Evolutionary conservation across 179 eudicot genomes (phyloP).

Genomic region (Heliamphora pulchella): DNA sequence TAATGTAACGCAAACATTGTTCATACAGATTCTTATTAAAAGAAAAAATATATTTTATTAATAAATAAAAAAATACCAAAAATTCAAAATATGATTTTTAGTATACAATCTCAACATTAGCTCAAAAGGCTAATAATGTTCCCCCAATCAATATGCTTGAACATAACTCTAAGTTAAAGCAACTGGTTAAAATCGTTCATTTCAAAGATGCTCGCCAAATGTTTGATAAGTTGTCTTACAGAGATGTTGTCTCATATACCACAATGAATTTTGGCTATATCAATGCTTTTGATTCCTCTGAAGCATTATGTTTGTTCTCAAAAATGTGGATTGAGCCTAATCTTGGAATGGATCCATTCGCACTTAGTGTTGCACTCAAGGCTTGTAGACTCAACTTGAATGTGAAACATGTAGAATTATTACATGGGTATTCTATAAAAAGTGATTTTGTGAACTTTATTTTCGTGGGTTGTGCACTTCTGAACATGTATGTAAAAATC

Average conservation of each 20-base stretch:
- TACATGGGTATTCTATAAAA: slow-evolving; percentile 58
- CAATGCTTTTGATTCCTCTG: slow-evolving; percentile 29
- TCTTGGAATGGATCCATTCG: slow-evolving; percentile 33
- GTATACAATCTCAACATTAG: no score
- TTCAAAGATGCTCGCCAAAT: slow-evolving; percentile 17
- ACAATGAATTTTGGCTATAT: slow-evolving; percentile 38
- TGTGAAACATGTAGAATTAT: slow-evolving; percentile 35
- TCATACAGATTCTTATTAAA: no score
- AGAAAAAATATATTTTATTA: no score
- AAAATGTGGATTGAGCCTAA: slow-evolving; percentile 43
- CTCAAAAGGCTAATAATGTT: slow-evolving; percentile 17
- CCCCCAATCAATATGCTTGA: slow-evolving; percentile 21
- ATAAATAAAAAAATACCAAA: no score
- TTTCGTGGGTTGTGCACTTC: slow-evolving; percentile 72
- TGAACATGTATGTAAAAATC: slow-evolving; percentile 73
- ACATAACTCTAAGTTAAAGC: slow-evolving; percentile 39
- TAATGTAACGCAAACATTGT: no score
- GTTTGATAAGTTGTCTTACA: slow-evolving; percentile 45
- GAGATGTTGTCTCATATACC: slow-evolving; percentile 57
- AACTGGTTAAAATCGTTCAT: slow-evolving; percentile 35
- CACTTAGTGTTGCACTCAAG: no score
- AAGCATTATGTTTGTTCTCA: slow-evolving; percentile 26
- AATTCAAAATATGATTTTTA: no score
- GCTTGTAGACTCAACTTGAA: slow-evolving; percentile 35
- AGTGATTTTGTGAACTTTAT: slow-evolving; percentile 53